Evolutionary conservation across 768 basidiomycete genomes (phyloP).

Genomic region (Mrakia frigida): DNA sequence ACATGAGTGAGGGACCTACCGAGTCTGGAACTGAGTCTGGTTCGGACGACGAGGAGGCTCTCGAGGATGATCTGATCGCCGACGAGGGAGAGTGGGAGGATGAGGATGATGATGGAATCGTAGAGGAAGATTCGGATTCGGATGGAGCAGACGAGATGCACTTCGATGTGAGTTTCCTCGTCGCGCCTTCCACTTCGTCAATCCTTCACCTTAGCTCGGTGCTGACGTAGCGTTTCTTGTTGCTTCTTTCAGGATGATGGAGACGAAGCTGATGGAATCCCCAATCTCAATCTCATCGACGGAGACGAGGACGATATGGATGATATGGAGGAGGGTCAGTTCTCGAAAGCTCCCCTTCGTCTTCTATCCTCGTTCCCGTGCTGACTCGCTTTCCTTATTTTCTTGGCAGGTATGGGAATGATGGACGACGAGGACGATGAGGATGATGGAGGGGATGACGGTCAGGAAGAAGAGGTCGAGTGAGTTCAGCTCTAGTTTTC

Average conservation of each 20-base stretch:
- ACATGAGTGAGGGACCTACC: conserved; percentile 31
- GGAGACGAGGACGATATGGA: conserved; percentile 35
- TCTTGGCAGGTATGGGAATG: conserved; percentile 16
- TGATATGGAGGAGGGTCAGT: conserved; percentile 35
- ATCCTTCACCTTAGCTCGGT: no score
- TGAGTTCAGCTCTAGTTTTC: background rate
- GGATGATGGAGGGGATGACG: conserved; percentile 30
- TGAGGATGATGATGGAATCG: conserved; percentile 47
- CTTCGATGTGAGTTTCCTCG: conserved; percentile 23
- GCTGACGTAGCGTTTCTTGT: background rate
- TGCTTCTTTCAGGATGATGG: conserved; percentile 38
- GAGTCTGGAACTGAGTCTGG: conserved; percentile 40
- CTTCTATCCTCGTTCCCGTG: no score
- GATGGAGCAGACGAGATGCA: conserved; percentile 56
- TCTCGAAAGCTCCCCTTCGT: no score
- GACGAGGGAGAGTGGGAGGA: conserved; percentile 78
- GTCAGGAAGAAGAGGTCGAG: conserved; percentile 34
- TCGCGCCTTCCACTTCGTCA: background rate
- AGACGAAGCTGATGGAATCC: conserved; percentile 47
- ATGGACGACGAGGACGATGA: conserved; percentile 44
- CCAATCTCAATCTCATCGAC: background rate
- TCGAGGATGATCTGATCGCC: conserved; percentile 67
- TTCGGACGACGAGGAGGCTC: conserved; percentile 65
- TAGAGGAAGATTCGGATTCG: conserved; percentile 45
- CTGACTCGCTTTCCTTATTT: background rate